A percentile compares a stretch with the other conserved stretches of the same genome.
Evolutionary conservation across 345 rosid species (phyloP).

Genomic region (Heritiera littoralis): DNA sequence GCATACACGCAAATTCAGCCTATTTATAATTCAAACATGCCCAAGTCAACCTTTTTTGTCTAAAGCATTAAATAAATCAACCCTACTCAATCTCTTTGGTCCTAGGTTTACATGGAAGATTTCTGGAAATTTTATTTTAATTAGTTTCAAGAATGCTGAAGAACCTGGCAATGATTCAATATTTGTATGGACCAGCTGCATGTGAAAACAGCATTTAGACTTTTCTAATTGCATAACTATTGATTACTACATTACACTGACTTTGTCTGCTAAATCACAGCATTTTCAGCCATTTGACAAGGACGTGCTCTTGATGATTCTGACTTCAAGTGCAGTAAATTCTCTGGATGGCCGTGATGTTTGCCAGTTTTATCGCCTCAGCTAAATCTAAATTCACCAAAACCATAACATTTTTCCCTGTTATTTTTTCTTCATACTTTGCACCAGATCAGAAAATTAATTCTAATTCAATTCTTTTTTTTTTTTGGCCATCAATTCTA

Average conservation of each 20-base stretch:
- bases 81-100: background rate
- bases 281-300: constrained; percentile 5
- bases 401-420: background rate
- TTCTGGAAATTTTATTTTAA: background rate
- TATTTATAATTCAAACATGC: background rate
- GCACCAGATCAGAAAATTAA: background rate
- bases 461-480: background rate
- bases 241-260: background rate
- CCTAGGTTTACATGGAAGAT: background rate
- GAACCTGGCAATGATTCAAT: constrained; percentile 2
- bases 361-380: background rate
- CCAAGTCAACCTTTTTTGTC: background rate
- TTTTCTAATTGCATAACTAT: background rate
- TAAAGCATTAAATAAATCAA: background rate
- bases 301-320: background rate
- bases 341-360: constrained; percentile 1
- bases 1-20: background rate
- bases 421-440: background rate
- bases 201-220: background rate
- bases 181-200: background rate
- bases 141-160: background rate
- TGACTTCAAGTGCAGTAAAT: background rate
- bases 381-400: background rate
- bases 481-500: background rate
- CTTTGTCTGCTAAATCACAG: background rate